Percentiles rank a stretch among this genome's conserved stretches.
Conservation (phyloP, 2,329 filamentous ascomycete species). For the Hypoxylon sp. region DNA sequence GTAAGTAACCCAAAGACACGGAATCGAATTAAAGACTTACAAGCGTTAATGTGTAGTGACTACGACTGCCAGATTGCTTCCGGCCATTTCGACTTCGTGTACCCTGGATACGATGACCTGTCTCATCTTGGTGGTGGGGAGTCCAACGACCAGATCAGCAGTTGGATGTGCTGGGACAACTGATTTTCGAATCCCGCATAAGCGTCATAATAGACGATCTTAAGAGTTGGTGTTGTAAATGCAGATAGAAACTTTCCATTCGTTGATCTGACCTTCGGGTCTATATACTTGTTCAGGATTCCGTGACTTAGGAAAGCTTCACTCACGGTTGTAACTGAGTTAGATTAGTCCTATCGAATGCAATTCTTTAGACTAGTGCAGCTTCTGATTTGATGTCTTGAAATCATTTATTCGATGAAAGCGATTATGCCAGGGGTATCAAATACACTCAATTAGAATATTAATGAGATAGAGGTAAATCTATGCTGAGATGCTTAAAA, state of each 20-base stretch:
- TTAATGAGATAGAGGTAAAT: neutral
- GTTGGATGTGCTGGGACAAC: neutral
- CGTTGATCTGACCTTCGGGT: neutral
- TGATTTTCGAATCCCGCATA: neutral
- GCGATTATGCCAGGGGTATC: neutral
- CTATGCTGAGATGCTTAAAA: neutral
- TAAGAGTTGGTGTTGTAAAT: neutral
- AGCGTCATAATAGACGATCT: neutral
- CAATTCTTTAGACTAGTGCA: neutral
- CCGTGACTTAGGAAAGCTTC: neutral
- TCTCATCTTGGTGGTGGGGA: neutral
- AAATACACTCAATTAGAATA: too few species aligned
- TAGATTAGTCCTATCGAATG: neutral
- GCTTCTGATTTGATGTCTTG: neutral
- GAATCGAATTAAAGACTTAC: neutral
- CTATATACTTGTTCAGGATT: neutral
- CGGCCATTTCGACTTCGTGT: neutral
- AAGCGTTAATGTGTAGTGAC: neutral
- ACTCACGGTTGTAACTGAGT: neutral
- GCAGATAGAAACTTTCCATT: neutral
- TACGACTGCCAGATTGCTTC: neutral
- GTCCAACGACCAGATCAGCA: constrained; percentile 2
- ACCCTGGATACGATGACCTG: neutral
- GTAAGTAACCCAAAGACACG: neutral
- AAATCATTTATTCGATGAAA: neutral